Evolutionary conservation across 495 filamentous ascomycete genomes (phyloP).

Genomic region (Hypoxylon trugodes): DNA sequence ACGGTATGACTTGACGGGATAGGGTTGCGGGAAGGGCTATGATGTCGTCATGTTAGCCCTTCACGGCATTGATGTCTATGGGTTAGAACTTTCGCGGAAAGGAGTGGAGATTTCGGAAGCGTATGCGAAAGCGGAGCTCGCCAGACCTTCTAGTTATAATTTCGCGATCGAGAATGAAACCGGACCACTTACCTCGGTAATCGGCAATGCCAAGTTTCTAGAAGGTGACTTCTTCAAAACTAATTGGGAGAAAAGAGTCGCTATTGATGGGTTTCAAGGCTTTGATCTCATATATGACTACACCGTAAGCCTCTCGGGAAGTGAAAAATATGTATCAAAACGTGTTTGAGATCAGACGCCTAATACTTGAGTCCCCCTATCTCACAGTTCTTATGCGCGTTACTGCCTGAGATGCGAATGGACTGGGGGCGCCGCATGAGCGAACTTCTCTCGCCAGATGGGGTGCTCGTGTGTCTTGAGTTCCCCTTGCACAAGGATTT

Average conservation of each 20-base stretch:
- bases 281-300: conserved; percentile 86
- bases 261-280: conserved; percentile 48
- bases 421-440: conserved; percentile 71
- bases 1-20: conserved; percentile 8
- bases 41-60: conserved; percentile 74
- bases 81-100: conserved; percentile 68
- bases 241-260: conserved; percentile 62
- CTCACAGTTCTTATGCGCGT: conserved; percentile 77
- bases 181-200: too few species aligned
- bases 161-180: conserved; percentile 43
- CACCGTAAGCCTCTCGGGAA: conserved; percentile 65
- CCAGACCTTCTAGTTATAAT: conserved; percentile 51
- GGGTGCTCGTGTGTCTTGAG: conserved; percentile 77
- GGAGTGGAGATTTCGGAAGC: conserved; percentile 65
- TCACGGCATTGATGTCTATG: conserved; percentile 74
- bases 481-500: conserved; percentile 76
- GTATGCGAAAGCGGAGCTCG: conserved; percentile 23
- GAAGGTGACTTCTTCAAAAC: conserved; percentile 75
- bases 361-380: too few species aligned
- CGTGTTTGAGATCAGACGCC: too few species aligned
- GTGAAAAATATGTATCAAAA: too few species aligned
- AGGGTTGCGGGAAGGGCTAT: conserved; percentile 77
- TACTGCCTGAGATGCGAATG: conserved; percentile 68
- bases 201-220: conserved; percentile 66
- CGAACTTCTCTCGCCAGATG: conserved; percentile 66